Evolutionary conservation across 208 protist genomes (phyloP).

Genomic region (Trypanosomatidae sp.): DNA sequence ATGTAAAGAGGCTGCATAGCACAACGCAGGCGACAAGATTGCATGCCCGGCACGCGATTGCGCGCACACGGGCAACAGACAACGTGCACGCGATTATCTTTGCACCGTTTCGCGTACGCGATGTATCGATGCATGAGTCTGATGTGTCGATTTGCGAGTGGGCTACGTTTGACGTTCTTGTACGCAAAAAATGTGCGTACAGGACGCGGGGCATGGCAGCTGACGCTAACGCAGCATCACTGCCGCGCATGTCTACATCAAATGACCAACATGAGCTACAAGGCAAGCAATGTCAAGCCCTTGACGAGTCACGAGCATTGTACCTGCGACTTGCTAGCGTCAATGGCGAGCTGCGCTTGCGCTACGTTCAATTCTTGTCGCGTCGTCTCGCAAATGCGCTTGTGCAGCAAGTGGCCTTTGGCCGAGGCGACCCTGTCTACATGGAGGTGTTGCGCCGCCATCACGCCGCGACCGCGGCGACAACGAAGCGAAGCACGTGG

Average conservation of each 20-base stretch:
- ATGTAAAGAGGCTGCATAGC: no score
- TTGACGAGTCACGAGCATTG: slow-evolving; percentile 29
- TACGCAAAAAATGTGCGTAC: slow-evolving; percentile 45
- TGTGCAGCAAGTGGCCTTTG: slow-evolving; percentile 40
- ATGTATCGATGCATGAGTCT: slow-evolving; percentile 40
- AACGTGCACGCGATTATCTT: slow-evolving; percentile 33
- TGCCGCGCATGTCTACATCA: no score
- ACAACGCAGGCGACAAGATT: no score
- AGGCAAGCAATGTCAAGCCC: slow-evolving; percentile 21
- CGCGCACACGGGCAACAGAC: no score
- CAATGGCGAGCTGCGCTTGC: slow-evolving; percentile 72
- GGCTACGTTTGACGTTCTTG: slow-evolving; percentile 52
- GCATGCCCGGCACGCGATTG: no score
- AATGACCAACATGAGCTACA: slow-evolving; percentile 3
- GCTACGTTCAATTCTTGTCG: slow-evolving; percentile 53
- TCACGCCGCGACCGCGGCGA: no score
- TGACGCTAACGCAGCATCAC: no score
- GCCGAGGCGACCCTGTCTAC: slow-evolving; percentile 30
- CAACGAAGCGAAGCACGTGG: no score
- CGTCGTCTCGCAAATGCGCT: slow-evolving; percentile 24
- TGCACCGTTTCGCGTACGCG: slow-evolving; percentile 56
- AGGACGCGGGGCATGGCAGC: no score
- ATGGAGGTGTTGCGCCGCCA: no score
- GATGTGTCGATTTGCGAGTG: slow-evolving; percentile 54
- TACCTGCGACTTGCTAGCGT: slow-evolving; percentile 55